Conservation (phyloP, 108 stramenopile species). For the Discostella stelligeroides region DNA sequence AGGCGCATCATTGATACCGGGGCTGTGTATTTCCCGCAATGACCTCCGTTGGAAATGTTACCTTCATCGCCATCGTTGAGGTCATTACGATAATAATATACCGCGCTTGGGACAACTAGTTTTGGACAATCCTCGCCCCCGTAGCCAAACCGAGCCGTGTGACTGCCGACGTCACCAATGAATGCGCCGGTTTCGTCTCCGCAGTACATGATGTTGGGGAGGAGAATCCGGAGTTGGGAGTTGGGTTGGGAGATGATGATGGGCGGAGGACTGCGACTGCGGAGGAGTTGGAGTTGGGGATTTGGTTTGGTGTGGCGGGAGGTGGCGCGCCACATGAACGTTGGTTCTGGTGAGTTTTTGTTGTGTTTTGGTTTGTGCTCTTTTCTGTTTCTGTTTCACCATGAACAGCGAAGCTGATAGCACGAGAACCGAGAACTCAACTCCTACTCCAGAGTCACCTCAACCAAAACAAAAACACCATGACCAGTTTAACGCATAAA, state of each 20-base stretch:
- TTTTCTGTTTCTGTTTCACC: too few relatives aligned
- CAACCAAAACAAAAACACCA: not conserved
- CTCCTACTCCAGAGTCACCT: not conserved
- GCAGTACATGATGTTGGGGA: constrained; percentile 74
- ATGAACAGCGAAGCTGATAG: too few relatives aligned
- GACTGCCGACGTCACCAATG: constrained; percentile 82
- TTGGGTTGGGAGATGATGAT: too few relatives aligned
- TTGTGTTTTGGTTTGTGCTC: too few relatives aligned
- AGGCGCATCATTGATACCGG: constrained; percentile 43
- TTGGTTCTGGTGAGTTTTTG: too few relatives aligned
- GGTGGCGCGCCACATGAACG: too few relatives aligned
- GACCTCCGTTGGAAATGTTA: not conserved
- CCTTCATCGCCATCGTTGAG: not conserved
- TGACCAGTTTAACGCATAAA: not conserved
- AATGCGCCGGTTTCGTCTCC: constrained; percentile 92
- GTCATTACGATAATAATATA: constrained; percentile 25
- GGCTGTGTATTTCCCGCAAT: constrained; percentile 23
- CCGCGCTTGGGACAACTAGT: constrained; percentile 60
- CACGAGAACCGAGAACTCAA: too few relatives aligned
- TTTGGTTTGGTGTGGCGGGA: too few relatives aligned
- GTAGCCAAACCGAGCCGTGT: constrained; percentile 84
- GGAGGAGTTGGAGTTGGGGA: too few relatives aligned
- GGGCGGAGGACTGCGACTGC: too few relatives aligned
- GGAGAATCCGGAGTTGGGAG: not conserved
- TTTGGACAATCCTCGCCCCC: constrained; percentile 89